Percentiles rank a stretch among this genome's conserved stretches.
phyloP scores from a whole-genome alignment of 371 early-diverging fungal genomes.

The Rhizopus delemar region DNA sequence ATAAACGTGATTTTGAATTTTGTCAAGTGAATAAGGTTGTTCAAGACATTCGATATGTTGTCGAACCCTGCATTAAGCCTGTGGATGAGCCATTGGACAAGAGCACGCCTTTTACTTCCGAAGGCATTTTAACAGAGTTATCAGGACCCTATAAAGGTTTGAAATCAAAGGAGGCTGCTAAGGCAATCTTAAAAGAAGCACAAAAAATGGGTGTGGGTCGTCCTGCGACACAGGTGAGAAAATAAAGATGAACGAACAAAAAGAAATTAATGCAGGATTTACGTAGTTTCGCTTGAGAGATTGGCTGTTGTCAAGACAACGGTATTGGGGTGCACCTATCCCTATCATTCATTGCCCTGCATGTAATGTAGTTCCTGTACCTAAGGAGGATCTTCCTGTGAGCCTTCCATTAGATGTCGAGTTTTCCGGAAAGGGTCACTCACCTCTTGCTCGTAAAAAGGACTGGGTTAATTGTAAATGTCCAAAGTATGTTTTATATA shows the following conservation, averaged over 20 bases:
- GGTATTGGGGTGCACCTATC: slow-evolving; percentile 99
- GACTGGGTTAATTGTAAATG: slow-evolving; percentile 71
- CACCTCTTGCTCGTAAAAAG: slow-evolving; percentile 62
- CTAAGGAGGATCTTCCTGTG: slow-evolving; percentile 81
- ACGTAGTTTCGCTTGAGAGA: slow-evolving; percentile 83
- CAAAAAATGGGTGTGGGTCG: slow-evolving; percentile 50
- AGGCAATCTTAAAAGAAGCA: slow-evolving; percentile 60
- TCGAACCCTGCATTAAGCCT: slow-evolving; percentile 48
- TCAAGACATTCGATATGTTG: slow-evolving; percentile 45
- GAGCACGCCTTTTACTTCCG: slow-evolving; percentile 47
- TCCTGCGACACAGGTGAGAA: slow-evolving; percentile 51
- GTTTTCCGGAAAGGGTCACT: slow-evolving; percentile 72
- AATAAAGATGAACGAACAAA: neutral
- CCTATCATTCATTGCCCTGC: slow-evolving; percentile 89
- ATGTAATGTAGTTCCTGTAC: slow-evolving; percentile 88
- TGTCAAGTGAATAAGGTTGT: slow-evolving; percentile 52
- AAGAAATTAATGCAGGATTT: neutral
- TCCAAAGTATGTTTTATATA: slow-evolving; percentile 63
- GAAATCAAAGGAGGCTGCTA: slow-evolving; percentile 61
- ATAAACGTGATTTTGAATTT: slow-evolving; percentile 76
- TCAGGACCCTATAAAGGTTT: slow-evolving; percentile 62
- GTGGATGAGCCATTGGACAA: slow-evolving; percentile 17
- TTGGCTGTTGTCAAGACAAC: slow-evolving; percentile 97
- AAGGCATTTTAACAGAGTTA: slow-evolving; percentile 59
- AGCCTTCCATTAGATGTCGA: slow-evolving; percentile 66